These are phyloP conservation scores for Colletotrichum costaricense DNA, from an alignment of 2,329 filamentous ascomycete species.

Conservation along the genomic window DNA sequence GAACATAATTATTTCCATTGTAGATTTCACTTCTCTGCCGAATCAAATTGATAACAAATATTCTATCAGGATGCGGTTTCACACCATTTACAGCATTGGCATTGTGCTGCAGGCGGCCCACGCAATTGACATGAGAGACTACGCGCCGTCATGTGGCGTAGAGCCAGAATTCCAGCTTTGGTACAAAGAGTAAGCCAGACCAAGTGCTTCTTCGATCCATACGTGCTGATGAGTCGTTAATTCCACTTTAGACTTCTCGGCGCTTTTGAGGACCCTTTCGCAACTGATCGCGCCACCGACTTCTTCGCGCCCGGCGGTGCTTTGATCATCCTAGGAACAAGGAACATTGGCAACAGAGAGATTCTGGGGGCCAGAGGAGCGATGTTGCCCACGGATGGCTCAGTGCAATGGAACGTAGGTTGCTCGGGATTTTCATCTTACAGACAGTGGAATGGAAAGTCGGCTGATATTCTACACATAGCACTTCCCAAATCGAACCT, in stretches of 20 bases:
- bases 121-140: not conserved
- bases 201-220: not conserved
- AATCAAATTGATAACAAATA: too few relatives aligned
- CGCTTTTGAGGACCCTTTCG: not conserved
- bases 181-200: not conserved
- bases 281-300: not conserved
- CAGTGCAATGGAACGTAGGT: not conserved
- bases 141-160: not conserved
- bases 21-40: accelerated
- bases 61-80: not conserved
- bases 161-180: not conserved
- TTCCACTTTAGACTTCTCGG: not conserved
- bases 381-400: not conserved
- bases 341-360: not conserved
- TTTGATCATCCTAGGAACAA: not conserved
- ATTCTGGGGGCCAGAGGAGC: not conserved
- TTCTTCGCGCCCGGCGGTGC: not conserved
- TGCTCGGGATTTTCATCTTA: not conserved
- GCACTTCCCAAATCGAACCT: not conserved
- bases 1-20: too few relatives aligned
- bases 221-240: not conserved
- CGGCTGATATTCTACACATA: not conserved
- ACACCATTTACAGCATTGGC: not conserved
- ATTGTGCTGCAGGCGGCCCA: not conserved
- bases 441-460: too few relatives aligned